Evolutionary conservation across 345 rosid species (phyloP), one percentile per base, ranked within the genome.

Genomic region (Rhodomyrtus tomentosa): DNA sequence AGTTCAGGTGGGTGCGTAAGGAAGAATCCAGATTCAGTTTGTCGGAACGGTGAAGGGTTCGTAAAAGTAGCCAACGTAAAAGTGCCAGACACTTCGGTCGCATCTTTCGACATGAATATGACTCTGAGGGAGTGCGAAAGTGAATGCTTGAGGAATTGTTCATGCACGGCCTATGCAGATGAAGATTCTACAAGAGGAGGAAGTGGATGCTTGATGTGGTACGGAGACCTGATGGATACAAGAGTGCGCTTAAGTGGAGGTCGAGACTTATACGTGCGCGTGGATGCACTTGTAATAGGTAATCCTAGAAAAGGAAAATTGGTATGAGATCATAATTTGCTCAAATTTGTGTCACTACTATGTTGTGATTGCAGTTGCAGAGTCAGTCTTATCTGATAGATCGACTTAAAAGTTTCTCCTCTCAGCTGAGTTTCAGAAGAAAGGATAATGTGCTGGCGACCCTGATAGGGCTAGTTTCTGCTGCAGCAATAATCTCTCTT

Each of bases 1-100:
- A 81, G 85, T 32, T 55, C 90, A 5, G 91, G 55, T n/a, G 90
- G 91, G 6, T 90, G 91, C 55, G 79, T 85, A 15, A 85, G 86
- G 85, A 87, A 88, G 81, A 82, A 56, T 15, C 81, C 22, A 32
- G 52, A 24, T 5, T 36, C 52, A 16, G 20, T 25, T 8, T 87
- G 86, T 40, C 38, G 5, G 6, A 25, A 80, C 45, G 62, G 49
- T 40, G 89, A 89, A 50, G 85, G 89, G 24, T 89, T 89, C 36
- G 14, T 58, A 54, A 81, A 68, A 81, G 51, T 83, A 27, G 53
- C 29, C 0, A 73, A 73, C 3, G 36, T 88, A 27, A 88, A 90
- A 83, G 21, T 86, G 58, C 90, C 90, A 9, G 90, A 87, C 38
- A 4, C 82, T 18, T 59, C 73, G 7, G 50, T 29, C 10, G 51